A percentile compares a stretch with the other conserved stretches of the same genome.
phyloP scores from a whole-genome alignment of 495 filamentous ascomycete genomes.

The Polyplosphaeria fusca region DNA sequence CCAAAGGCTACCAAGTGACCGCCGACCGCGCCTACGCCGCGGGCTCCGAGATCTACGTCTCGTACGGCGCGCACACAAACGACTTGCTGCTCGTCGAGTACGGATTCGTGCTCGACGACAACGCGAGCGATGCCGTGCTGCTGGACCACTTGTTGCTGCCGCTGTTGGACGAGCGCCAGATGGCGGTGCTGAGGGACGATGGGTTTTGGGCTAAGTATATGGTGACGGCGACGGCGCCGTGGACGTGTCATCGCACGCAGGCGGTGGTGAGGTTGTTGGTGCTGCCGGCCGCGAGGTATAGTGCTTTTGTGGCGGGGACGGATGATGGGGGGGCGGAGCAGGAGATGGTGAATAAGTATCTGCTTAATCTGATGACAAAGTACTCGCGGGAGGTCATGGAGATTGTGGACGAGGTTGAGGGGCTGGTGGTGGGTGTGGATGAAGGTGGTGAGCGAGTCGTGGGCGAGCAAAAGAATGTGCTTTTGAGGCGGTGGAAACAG shows the following conservation, averaged over 20 bases:
- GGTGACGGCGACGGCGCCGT: constrained; percentile 5
- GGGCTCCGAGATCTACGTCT: constrained; percentile 75
- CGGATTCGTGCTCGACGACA: constrained; percentile 67
- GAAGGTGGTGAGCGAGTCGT: background rate
- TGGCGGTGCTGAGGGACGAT: constrained; percentile 18
- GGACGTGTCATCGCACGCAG: constrained; percentile 31
- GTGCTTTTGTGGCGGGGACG: constrained; percentile 15
- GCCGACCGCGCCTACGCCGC: constrained; percentile 36
- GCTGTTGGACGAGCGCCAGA: background rate
- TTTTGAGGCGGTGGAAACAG: constrained; percentile 25
- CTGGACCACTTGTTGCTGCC: constrained; percentile 66
- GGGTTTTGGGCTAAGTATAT: constrained; percentile 26
- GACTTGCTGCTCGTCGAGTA: constrained; percentile 83
- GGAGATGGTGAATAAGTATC: constrained; percentile 9
- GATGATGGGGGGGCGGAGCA: constrained; percentile 23
- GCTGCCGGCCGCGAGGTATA: constrained; percentile 22
- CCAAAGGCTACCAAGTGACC: constrained; percentile 59
- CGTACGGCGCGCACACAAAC: constrained; percentile 76
- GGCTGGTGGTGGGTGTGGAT: background rate
- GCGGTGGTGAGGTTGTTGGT: constrained; percentile 16
- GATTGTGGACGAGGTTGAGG: constrained; percentile 11
- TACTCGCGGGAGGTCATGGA: constrained; percentile 16
- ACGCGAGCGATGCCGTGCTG: constrained; percentile 63
- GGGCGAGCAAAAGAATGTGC: constrained; percentile 21
- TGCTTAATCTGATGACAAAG: constrained; percentile 11